Conservation (phyloP, 352 stramenopile species). For the Pythium rishiriense region DNA sequence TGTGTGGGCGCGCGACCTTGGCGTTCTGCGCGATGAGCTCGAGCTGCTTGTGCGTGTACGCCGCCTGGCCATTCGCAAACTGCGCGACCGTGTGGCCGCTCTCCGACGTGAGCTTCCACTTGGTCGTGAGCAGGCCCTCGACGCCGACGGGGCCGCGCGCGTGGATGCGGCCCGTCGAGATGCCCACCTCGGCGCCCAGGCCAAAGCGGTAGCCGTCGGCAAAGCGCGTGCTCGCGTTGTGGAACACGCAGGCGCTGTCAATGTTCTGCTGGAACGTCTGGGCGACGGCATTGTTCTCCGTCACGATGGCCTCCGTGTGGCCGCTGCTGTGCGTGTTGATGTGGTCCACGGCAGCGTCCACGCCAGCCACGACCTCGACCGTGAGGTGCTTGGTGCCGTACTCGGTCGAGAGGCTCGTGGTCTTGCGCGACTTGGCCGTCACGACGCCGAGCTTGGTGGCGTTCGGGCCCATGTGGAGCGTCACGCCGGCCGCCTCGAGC, state of each 20-base stretch:
- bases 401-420: slow-evolving; percentile 89
- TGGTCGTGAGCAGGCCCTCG: slow-evolving; percentile 96
- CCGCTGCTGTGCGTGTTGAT: slow-evolving; percentile 95
- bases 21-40: slow-evolving; percentile 67
- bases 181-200: slow-evolving; percentile 97
- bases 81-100: slow-evolving; percentile 82
- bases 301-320: slow-evolving; percentile 98
- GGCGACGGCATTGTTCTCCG: slow-evolving; percentile 83
- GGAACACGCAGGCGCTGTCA: slow-evolving; percentile 97
- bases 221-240: slow-evolving; percentile 96
- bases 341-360: slow-evolving; percentile 93
- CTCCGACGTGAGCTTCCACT: slow-evolving; percentile 94
- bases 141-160: slow-evolving; percentile 95
- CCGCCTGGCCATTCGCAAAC: slow-evolving; percentile 40
- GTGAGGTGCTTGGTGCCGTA: slow-evolving; percentile 94
- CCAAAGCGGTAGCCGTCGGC: slow-evolving; percentile 98
- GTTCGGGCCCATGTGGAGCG: slow-evolving; percentile 89
- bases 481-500: slow-evolving; percentile 91
- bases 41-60: slow-evolving; percentile 80
- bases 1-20: slow-evolving; percentile 56
- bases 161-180: slow-evolving; percentile 97
- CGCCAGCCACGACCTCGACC: slow-evolving; percentile 90
- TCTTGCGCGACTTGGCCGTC: slow-evolving; percentile 69
- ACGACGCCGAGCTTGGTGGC: slow-evolving; percentile 74
- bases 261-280: slow-evolving; percentile 80